Evolutionary conservation across 495 filamentous ascomycete genomes (phyloP).

Genomic region (Penicillium ucsense): DNA sequence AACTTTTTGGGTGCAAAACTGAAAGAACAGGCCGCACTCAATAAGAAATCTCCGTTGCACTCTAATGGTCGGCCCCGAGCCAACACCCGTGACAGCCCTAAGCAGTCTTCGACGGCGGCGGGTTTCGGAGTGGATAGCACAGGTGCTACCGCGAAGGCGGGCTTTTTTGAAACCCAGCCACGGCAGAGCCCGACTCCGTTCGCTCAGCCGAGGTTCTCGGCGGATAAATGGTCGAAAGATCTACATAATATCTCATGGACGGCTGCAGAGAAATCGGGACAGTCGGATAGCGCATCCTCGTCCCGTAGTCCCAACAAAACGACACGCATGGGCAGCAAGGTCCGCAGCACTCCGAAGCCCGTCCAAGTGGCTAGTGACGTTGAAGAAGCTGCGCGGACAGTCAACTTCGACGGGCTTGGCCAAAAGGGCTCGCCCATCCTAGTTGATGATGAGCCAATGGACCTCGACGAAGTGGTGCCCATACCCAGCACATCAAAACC

Average conservation of each 20-base stretch:
- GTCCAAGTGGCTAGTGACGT: slow-evolving; percentile 33
- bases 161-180: not conserved
- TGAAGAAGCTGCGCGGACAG: slow-evolving; percentile 29
- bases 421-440: slow-evolving; percentile 5
- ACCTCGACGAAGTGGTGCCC: slow-evolving; percentile 30
- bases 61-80: slow-evolving; percentile 25
- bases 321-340: slow-evolving; percentile 16
- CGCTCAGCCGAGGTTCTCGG: slow-evolving; percentile 45
- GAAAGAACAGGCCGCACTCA: slow-evolving; percentile 22
- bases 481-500: not conserved
- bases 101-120: slow-evolving; percentile 5
- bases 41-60: slow-evolving; percentile 15
- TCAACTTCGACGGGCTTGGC: slow-evolving; percentile 10
- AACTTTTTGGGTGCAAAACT: slow-evolving; percentile 41
- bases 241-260: slow-evolving; percentile 49
- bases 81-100: slow-evolving; percentile 10
- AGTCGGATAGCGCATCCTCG: slow-evolving; percentile 19
- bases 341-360: slow-evolving; percentile 21
- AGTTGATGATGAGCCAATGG: slow-evolving; percentile 36
- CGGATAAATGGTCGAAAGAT: slow-evolving; percentile 55
- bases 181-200: slow-evolving; percentile 25
- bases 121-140: slow-evolving; percentile 11
- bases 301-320: slow-evolving; percentile 30
- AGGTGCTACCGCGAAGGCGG: not conserved
- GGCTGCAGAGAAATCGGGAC: slow-evolving; percentile 18